Evolutionary conservation across 768 basidiomycete species (phyloP), one percentile per base, ranked within the genome.

Genomic region (Amanita phalloides): DNA sequence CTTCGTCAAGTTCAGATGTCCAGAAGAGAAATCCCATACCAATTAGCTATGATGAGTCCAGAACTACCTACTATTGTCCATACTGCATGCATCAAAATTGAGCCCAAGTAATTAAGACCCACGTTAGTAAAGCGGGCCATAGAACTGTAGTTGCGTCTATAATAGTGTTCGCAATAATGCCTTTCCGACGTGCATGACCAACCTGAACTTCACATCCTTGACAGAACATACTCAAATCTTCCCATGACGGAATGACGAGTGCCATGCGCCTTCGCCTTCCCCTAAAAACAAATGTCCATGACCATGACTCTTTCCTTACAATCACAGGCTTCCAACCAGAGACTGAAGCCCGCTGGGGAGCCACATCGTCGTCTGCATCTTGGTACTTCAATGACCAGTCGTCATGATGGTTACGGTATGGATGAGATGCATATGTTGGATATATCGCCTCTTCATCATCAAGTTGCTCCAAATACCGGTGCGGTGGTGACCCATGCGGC

Each of bases 181-280:
- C 67, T 37, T 56, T 55, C 51, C 66, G 60, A 37, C 65, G 54
- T 51, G 49, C 48, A 36, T 51, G 48, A 30, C 55, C 46, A 39
- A 53, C 54, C 48, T 50, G 59, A 53, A 50, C 54, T 46, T 53
- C 50, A 4, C 54, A 54, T 25, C 53, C 49, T 25, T 53, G 54
- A 33, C 58, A 41, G 23, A 57, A 42, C 13, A 56, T 51, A 6
- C 47, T 35, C 26, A 62, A 17, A 36, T 57, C 57, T 37, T 47
- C 53, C 60, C 68, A 67, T 55, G 58, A 55, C 42, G 81, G 79
- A 26, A 72, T 51, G 4, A 66, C 63, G 11, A 84, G 17, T 14
- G 73, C 70, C 54, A 86, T 59, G n/a, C 78, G 74, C 54, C 81
- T 71, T 14, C 78, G 68, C 26, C 78, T 70, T 0, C 81, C 80